phyloP scores from a whole-genome alignment of 169 alveolate species.

The Plasmodium gallinaceum region DNA sequence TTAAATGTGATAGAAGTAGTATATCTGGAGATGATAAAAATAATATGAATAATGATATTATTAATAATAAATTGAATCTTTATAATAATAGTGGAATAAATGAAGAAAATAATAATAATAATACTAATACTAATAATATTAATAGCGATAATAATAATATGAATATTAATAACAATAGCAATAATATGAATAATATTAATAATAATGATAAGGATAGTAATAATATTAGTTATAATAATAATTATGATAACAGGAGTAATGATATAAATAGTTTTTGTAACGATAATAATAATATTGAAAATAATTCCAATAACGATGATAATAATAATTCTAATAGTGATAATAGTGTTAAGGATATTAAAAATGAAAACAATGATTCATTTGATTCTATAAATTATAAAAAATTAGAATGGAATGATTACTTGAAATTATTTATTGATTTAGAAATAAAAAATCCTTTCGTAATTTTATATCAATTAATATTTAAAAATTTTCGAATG shows the following conservation, averaged over 20 bases:
- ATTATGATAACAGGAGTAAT: not conserved
- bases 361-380: not conserved
- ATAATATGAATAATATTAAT: not conserved
- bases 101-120: too few species aligned
- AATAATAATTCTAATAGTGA: not conserved
- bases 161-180: too few species aligned
- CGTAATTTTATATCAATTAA: constrained; percentile 40
- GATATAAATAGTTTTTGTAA: not conserved
- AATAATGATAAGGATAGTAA: not conserved
- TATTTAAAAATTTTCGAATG: constrained; percentile 46
- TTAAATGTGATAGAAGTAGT: too few species aligned
- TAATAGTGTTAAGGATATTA: not conserved
- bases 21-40: too few species aligned
- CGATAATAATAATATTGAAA: not conserved
- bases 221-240: not conserved
- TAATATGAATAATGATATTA: not conserved
- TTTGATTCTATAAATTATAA: not conserved
- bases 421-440: constrained; percentile 29
- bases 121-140: not conserved
- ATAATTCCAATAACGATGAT: not conserved
- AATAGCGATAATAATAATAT: too few species aligned
- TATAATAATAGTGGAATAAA: not conserved
- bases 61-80: not conserved
- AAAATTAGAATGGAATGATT: constrained; percentile 40
- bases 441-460: constrained; percentile 30